phyloP scores from a whole-genome alignment of 768 basidiomycete genomes.

The Suillus spraguei region DNA sequence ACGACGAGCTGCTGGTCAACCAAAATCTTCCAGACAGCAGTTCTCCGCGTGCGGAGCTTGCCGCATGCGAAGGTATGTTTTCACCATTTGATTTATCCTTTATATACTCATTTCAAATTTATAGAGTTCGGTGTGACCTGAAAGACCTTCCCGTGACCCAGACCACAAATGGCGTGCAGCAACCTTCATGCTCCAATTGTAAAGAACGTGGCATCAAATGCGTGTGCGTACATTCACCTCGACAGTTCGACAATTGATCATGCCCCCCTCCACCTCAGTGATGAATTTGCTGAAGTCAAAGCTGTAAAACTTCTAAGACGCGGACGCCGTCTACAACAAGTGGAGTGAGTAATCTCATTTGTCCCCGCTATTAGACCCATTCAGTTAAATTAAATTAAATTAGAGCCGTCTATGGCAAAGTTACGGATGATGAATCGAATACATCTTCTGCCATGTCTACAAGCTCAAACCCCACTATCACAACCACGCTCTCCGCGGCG shows the following conservation, averaged over 20 bases:
- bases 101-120: not conserved
- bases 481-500: slow-evolving; percentile 14
- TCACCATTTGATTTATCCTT: not conserved
- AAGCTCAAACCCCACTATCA: slow-evolving; percentile 26
- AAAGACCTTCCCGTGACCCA: slow-evolving; percentile 71
- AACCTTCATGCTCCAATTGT: slow-evolving; percentile 82
- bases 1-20: slow-evolving; percentile 58
- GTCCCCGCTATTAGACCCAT: slow-evolving; percentile 5
- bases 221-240: slow-evolving; percentile 66
- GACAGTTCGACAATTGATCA: slow-evolving; percentile 14
- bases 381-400: slow-evolving; percentile 12
- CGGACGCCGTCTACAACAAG: slow-evolving; percentile 80
- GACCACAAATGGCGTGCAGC: slow-evolving; percentile 42
- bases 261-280: slow-evolving; percentile 53
- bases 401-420: slow-evolving; percentile 81
- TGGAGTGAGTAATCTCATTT: slow-evolving; percentile 60
- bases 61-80: slow-evolving; percentile 74
- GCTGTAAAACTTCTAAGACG: slow-evolving; percentile 84
- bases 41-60: slow-evolving; percentile 96
- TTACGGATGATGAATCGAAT: slow-evolving; percentile 44
- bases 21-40: slow-evolving; percentile 80
- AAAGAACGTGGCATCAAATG: slow-evolving; percentile 88
- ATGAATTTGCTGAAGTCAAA: slow-evolving; percentile 91
- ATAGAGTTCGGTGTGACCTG: slow-evolving; percentile 90
- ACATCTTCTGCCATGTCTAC: slow-evolving; percentile 16